phyloP scores from a whole-genome alignment of 441 rosid genomes.

The Omphalea diandra region DNA sequence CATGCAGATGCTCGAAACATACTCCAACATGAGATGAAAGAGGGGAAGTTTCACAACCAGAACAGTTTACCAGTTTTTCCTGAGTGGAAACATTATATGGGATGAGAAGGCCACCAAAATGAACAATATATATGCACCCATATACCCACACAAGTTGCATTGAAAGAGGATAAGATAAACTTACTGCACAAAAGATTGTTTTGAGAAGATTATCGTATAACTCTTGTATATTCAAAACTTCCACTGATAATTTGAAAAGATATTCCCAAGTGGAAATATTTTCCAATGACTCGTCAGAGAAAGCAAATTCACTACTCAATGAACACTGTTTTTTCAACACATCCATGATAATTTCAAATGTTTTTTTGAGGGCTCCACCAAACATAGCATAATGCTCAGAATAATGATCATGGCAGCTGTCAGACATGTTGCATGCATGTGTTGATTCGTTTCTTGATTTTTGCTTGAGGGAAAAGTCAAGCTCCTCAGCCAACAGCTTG shows the following conservation, averaged over 20 bases:
- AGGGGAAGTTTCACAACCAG: slow-evolving; percentile 29
- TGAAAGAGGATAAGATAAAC: slow-evolving; percentile 27
- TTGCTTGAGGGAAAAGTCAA: slow-evolving; percentile 32
- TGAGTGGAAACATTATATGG: slow-evolving; percentile 35
- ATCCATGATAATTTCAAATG: slow-evolving; percentile 40
- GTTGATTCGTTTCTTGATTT: slow-evolving; percentile 26
- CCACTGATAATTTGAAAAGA: slow-evolving; percentile 48
- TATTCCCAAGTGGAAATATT: slow-evolving; percentile 67
- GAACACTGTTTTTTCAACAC: slow-evolving; percentile 49
- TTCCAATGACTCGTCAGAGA: slow-evolving; percentile 40
- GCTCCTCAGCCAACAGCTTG: slow-evolving; percentile 50
- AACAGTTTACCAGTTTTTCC: slow-evolving; percentile 55
- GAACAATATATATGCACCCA: slow-evolving; percentile 1
- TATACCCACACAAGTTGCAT: slow-evolving; percentile 2
- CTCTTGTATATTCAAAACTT: slow-evolving; percentile 47
- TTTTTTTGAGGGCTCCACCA: slow-evolving; percentile 39
- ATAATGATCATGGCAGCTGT: slow-evolving; percentile 16
- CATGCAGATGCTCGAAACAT: slow-evolving; percentile 51
- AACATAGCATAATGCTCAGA: slow-evolving; percentile 42
- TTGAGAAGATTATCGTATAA: slow-evolving; percentile 51
- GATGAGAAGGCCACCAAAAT: slow-evolving; percentile 14
- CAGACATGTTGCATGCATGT: slow-evolving; percentile 13
- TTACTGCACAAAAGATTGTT: slow-evolving; percentile 55
- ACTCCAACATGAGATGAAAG: slow-evolving; percentile 43
- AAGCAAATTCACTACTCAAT: slow-evolving; percentile 28